Percentiles rank a stretch among this genome's conserved stretches.
These are phyloP conservation scores for Diaporthe aspalathi DNA, from an alignment of 2,329 filamentous ascomycete genomes.

Conservation along the genomic window DNA sequence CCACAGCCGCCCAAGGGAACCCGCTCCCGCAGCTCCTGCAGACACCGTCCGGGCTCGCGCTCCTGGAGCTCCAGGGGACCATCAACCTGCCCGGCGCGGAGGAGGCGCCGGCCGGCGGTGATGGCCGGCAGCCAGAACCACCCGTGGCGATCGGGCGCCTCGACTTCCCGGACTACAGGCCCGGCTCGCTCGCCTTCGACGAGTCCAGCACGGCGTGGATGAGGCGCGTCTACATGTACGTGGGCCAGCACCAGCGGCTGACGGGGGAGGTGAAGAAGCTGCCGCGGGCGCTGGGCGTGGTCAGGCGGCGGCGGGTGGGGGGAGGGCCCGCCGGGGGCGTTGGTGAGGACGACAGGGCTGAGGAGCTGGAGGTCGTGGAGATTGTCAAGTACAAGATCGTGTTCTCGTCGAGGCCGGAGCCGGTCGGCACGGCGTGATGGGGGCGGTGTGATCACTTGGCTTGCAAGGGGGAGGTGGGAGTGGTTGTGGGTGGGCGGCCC, in stretches of 20 bases:
- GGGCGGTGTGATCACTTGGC: neutral
- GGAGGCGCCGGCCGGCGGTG: slow-evolving; percentile 49
- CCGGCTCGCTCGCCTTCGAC: slow-evolving; percentile 54
- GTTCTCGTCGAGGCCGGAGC: slow-evolving; percentile 87
- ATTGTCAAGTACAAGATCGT: slow-evolving; percentile 88
- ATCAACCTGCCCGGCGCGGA: slow-evolving; percentile 76
- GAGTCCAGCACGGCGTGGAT: slow-evolving; percentile 79
- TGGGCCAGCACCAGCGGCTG: slow-evolving; percentile 89
- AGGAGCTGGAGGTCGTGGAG: slow-evolving; percentile 84
- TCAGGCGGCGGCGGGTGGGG: slow-evolving; percentile 64
- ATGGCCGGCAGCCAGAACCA: slow-evolving; percentile 45
- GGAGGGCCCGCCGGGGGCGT: slow-evolving; percentile 59
- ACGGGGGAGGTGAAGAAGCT: slow-evolving; percentile 92
- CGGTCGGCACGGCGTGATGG: slow-evolving; percentile 66
- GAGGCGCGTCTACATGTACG: slow-evolving; percentile 88
- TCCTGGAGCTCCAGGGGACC: slow-evolving; percentile 92
- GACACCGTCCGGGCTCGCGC: slow-evolving; percentile 87
- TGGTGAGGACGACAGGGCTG: slow-evolving; percentile 60
- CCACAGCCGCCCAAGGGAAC: slow-evolving; percentile 46
- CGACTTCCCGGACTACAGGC: slow-evolving; percentile 68
- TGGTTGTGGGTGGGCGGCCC: neutral
- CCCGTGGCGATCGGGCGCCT: slow-evolving; percentile 57
- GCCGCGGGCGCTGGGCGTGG: slow-evolving; percentile 80
- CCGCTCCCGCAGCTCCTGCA: slow-evolving; percentile 86
- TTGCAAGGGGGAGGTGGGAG: neutral